phyloP scores from a whole-genome alignment of 495 filamentous ascomycete genomes.

The Bryoglossum gracile region DNA sequence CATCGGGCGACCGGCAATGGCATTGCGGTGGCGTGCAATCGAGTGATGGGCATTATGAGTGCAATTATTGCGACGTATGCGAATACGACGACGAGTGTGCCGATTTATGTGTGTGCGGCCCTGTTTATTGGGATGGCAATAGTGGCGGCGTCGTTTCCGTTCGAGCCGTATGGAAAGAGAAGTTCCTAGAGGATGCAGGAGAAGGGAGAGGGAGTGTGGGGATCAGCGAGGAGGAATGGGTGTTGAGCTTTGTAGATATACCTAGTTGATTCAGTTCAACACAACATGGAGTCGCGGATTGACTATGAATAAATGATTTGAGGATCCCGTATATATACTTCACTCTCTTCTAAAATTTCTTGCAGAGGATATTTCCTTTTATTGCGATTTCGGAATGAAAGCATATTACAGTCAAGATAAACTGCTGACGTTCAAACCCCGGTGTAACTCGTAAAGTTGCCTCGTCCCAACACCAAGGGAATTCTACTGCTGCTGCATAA shows the following conservation, averaged over 20 bases:
- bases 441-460: too few relatives aligned
- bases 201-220: neutral
- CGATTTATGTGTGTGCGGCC: constrained; percentile 62
- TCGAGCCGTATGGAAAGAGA: constrained; percentile 62
- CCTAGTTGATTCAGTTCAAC: neutral
- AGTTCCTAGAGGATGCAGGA: constrained; percentile 43
- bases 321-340: too few relatives aligned
- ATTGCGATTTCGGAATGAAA: too few relatives aligned
- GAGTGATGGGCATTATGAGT: constrained; percentile 65
- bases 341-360: too few relatives aligned
- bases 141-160: constrained; percentile 54
- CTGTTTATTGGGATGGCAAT: constrained; percentile 58
- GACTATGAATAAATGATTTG: too few relatives aligned
- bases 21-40: constrained; percentile 59
- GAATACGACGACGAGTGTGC: constrained; percentile 51
- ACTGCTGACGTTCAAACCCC: too few relatives aligned
- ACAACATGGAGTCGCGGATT: too few relatives aligned
- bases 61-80: constrained; percentile 56
- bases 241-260: too few relatives aligned
- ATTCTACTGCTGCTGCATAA: too few relatives aligned
- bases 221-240: neutral
- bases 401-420: too few relatives aligned
- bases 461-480: too few relatives aligned
- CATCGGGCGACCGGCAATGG: constrained; percentile 67
- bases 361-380: too few relatives aligned